Evolutionary conservation across 169 alveolate species (phyloP).

Genomic region (Plasmodium vivax): DNA sequence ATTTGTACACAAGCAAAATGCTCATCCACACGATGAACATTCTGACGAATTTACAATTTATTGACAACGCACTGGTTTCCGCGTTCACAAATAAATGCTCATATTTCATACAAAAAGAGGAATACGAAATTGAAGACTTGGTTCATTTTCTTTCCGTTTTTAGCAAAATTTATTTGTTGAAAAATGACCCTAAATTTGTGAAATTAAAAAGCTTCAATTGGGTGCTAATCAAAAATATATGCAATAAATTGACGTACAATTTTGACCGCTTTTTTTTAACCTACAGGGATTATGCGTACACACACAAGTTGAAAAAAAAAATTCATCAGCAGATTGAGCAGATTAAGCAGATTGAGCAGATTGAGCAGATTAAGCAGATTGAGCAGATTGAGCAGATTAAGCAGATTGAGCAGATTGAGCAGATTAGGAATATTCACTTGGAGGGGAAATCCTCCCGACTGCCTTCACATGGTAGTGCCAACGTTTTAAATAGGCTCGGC

Average conservation of each 20-base stretch:
- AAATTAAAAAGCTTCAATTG: slow-evolving; percentile 20
- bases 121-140: slow-evolving; percentile 40
- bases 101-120: slow-evolving; percentile 25
- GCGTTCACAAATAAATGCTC: slow-evolving; percentile 36
- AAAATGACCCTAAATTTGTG: slow-evolving; percentile 2
- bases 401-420: not conserved
- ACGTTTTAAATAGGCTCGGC: not conserved
- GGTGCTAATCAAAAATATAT: slow-evolving; percentile 24
- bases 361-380: not conserved
- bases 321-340: not conserved
- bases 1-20: slow-evolving; percentile 69
- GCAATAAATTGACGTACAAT: slow-evolving; percentile 37
- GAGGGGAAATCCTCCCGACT: not conserved
- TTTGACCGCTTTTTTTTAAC: slow-evolving; percentile 16
- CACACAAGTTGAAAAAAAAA: slow-evolving; percentile 13
- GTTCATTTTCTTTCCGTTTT: slow-evolving; percentile 27
- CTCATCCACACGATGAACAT: slow-evolving; percentile 49
- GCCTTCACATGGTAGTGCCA: not conserved
- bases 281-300: slow-evolving; percentile 13
- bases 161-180: slow-evolving; percentile 10
- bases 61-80: slow-evolving; percentile 21
- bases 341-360: not conserved
- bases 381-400: not conserved
- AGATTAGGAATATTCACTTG: not conserved
- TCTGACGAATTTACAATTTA: slow-evolving; percentile 21